phyloP scores from a whole-genome alignment of 2,329 filamentous ascomycete genomes.

The Claviceps sp. region DNA sequence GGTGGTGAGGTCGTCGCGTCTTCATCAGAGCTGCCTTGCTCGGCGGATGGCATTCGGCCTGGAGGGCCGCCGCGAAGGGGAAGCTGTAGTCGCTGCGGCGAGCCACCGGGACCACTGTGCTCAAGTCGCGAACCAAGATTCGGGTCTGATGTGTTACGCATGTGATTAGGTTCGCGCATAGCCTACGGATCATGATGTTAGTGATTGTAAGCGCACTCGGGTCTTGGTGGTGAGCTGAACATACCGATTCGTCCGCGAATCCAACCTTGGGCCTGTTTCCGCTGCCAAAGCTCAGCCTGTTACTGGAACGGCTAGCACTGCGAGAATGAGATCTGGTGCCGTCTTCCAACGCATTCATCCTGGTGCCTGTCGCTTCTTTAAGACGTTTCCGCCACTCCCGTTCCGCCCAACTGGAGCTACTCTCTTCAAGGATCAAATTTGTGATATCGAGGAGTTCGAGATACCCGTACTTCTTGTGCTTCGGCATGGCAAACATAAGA shows the following conservation, averaged over 20 bases:
- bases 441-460: constrained; percentile 79
- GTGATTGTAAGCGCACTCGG: not conserved
- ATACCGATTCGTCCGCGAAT: constrained; percentile 37
- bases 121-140: constrained; percentile 16
- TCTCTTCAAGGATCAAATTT: constrained; percentile 62
- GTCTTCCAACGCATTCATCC: constrained; percentile 56
- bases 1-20: constrained; percentile 25
- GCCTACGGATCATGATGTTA: constrained; percentile 18
- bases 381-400: constrained; percentile 79
- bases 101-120: constrained; percentile 14
- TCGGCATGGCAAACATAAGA: constrained; percentile 96
- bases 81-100: constrained; percentile 21
- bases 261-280: constrained; percentile 35
- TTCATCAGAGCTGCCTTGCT: constrained; percentile 44
- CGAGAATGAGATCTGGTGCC: constrained; percentile 30
- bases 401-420: constrained; percentile 68
- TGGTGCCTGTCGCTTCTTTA: constrained; percentile 73
- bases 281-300: constrained; percentile 36
- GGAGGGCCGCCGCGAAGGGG: constrained; percentile 26
- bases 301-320: constrained; percentile 45
- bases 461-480: constrained; percentile 76
- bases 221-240: not conserved
- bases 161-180: constrained; percentile 21
- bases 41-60: constrained; percentile 33
- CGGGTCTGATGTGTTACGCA: constrained; percentile 36